Base-by-base conservation (phyloP, 2,329 filamentous ascomycete genomes). In the Cordyceps javanica region DNA sequence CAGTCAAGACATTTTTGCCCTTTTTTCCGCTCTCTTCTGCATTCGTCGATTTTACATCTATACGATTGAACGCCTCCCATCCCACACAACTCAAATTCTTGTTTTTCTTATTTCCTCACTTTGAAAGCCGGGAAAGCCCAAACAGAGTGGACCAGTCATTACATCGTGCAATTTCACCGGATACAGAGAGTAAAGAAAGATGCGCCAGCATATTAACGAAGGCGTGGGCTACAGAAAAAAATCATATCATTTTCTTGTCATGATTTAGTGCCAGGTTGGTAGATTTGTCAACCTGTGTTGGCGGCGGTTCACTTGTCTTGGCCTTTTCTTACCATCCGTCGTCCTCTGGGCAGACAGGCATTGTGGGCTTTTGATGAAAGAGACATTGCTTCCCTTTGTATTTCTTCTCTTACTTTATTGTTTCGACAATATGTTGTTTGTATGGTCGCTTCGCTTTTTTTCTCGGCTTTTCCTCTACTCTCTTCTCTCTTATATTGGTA, bases 61-160 rank as follows among this genome's bases (percentile, higher is more conserved):
- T 38, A 57, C 38, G 55, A 57, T 44, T 57, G 46, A 57, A 57
- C 55, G 55, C 46, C 46, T 21, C 14, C 25, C 28, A 28, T 5
- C 36, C 11, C 8, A 55, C 39, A 44, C 26, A 54, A 19, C 28
- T n/a, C 28, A 39, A 14, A 19, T 19, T 19, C 51, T 10, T 9
- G 23, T 38, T 5, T 14, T 2, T 13, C n/a, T n/a, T n/a, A n/a
- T 25, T 19, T 19, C n/a, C 10, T 13, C 6, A 16, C 8, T 3
- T 38, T n/a, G 21, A 36, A 16, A 11, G 25, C 10, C 14, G 42
- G 50, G n/a, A 34, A 26, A 21, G 14, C 41, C 44, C 32, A 41
- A n/a, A n/a, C n/a, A 55, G 53, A 41, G 5, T 23, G 30, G 30
- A 32, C 38, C 38, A 32, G 11, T 9, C n/a, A 36, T 45, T 42